Base-by-base conservation (phyloP, 75 land plant genomes). In the Gnetum montanum region DNA sequence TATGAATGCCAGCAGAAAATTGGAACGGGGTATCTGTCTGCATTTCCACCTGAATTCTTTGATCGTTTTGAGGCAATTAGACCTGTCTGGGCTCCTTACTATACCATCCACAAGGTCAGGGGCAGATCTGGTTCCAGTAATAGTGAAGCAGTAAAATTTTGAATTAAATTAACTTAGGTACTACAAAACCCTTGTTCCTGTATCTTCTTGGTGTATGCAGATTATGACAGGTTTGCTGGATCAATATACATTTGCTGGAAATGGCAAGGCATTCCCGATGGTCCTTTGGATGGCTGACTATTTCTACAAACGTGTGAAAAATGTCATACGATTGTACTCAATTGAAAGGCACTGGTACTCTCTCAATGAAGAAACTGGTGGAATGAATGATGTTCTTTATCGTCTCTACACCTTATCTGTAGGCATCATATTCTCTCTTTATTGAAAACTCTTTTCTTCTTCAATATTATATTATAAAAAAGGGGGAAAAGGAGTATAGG, bases 371-470 rank as follows among this genome's bases (percentile, higher is more conserved):
- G 97, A 92, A 74, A 63, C 75, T 22, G 97, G 97, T 49, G 97
- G 97, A 60, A 92, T 92, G 97, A 92, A 92, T 70, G 97, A 92
- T 64, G 83, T 92, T 26, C 79, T 92, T 41, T 92, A 88, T 59
- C 72, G 61, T 27, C 54, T 91, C 8, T 91, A 73, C 63, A 73
- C 46, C 30, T 56, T 84, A 3, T 84, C 97, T 44, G 97, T 88
- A 66, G 51, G 75, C 33, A 19, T 52, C 29, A 36, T 36, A 36
- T 36, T 36, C 10, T 36, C 6, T 36, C 6, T 36, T n/a, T n/a
- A 6, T n/a, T n/a, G n/a, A n/a, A n/a, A n/a, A n/a, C n/a, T n/a
- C n/a, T n/a, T n/a, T n/a, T n/a, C n/a, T n/a, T n/a, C n/a, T n/a
- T n/a, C n/a, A n/a, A n/a, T n/a, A n/a, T n/a, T n/a, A n/a, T n/a